phyloP scores from a whole-genome alignment of 2,329 filamentous ascomycete species.

The Aspergillus ochraceus region DNA sequence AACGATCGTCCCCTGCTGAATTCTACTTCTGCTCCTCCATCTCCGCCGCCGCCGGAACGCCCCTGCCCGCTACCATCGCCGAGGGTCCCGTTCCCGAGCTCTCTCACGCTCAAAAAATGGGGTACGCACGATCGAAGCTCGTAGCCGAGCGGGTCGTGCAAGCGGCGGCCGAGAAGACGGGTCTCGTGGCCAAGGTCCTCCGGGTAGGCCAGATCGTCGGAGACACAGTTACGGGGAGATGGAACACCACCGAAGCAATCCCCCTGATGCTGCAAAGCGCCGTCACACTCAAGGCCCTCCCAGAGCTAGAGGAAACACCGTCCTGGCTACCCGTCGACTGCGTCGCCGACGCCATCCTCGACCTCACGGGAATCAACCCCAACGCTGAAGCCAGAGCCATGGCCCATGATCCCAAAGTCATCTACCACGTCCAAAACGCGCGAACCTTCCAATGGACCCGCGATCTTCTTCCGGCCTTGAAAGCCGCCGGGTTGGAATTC shows the following conservation, averaged over 20 bases:
- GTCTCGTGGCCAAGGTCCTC: slow-evolving; percentile 25
- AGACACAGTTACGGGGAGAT: slow-evolving; percentile 25
- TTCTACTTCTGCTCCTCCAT: slow-evolving; percentile 55
- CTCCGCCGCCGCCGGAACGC: slow-evolving; percentile 39
- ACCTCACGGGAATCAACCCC: slow-evolving; percentile 25
- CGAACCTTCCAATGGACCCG: slow-evolving; percentile 52
- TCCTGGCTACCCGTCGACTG: slow-evolving; percentile 49
- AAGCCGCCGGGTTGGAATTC: slow-evolving; percentile 43
- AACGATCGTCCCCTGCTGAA: slow-evolving; percentile 32
- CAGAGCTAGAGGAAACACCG: slow-evolving; percentile 44
- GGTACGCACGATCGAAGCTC: slow-evolving; percentile 42
- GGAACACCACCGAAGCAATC: slow-evolving; percentile 42
- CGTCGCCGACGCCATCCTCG: slow-evolving; percentile 38
- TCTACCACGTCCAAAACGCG: slow-evolving; percentile 58
- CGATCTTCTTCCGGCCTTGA: slow-evolving; percentile 55
- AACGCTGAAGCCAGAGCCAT: slow-evolving; percentile 2
- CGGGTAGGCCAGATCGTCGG: slow-evolving; percentile 40
- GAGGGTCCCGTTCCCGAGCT: slow-evolving; percentile 37
- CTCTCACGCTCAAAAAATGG: slow-evolving; percentile 41
- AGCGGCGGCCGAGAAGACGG: slow-evolving; percentile 15
- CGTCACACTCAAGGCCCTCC: slow-evolving; percentile 46
- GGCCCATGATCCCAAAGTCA: slow-evolving; percentile 9
- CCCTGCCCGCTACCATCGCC: slow-evolving; percentile 24
- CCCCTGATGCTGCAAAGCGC: slow-evolving; percentile 53
- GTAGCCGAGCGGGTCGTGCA: slow-evolving; percentile 32